These are phyloP conservation scores for Mucor piriformis DNA, from an alignment of 371 early-diverging fungal genomes.

Conservation along the genomic window DNA sequence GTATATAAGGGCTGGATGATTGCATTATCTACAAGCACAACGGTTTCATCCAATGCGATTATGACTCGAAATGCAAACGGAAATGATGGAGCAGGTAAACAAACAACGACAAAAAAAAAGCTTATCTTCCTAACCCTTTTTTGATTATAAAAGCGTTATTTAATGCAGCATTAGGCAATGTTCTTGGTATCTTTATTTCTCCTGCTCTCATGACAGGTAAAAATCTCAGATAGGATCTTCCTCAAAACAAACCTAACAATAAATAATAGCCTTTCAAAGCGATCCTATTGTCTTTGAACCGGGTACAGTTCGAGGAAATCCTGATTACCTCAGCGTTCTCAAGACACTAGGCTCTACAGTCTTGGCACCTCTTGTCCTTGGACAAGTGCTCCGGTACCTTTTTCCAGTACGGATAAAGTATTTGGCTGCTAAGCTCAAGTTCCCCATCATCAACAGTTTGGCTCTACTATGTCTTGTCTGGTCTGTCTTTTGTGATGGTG, in stretches of 20 bases:
- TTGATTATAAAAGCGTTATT: conserved; percentile 48
- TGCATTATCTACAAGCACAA: conserved; percentile 72
- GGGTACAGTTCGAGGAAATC: conserved; percentile 44
- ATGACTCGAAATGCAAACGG: conserved; percentile 77
- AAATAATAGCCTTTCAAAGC: conserved; percentile 36
- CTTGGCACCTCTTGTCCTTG: conserved; percentile 64
- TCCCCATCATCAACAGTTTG: conserved; percentile 60
- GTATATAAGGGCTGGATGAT: conserved; percentile 71
- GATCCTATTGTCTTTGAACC: conserved; percentile 42
- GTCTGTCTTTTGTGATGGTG: conserved; percentile 78
- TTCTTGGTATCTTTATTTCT: conserved; percentile 69
- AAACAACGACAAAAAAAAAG: neutral
- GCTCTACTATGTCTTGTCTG: conserved; percentile 71
- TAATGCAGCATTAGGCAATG: conserved; percentile 74
- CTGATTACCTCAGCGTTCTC: conserved; percentile 59
- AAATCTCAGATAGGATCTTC: neutral
- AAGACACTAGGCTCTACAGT: conserved; percentile 65
- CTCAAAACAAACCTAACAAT: no score
- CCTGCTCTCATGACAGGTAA: conserved; percentile 64
- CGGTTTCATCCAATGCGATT: conserved; percentile 78
- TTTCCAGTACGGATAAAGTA: conserved; percentile 55
- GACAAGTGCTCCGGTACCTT: conserved; percentile 63
- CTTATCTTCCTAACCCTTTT: neutral
- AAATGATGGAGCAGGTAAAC: conserved; percentile 61
- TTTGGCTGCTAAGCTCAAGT: conserved; percentile 50